Percentiles rank a stretch among this genome's conserved stretches.
phyloP scores from a whole-genome alignment of 306 rosid genomes.

The Inga leiocalycina region DNA sequence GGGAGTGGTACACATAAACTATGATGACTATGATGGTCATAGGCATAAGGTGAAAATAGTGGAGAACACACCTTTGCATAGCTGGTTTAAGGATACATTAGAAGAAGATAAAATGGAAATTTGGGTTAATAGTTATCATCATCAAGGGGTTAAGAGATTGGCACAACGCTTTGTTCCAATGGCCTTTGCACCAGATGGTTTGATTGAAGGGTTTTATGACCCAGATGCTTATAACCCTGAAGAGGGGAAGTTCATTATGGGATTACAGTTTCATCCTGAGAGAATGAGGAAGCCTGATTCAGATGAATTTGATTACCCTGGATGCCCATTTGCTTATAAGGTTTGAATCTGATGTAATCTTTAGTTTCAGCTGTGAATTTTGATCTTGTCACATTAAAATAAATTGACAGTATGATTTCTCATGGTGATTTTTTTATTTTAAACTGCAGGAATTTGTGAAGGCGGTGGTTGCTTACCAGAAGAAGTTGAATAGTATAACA shows the following conservation, averaged over 20 bases:
- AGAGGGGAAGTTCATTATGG: constrained; percentile 94
- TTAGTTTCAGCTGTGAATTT: neutral
- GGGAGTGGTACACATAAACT: constrained; percentile 65
- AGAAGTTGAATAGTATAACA: constrained; percentile 52
- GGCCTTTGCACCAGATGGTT: constrained; percentile 83
- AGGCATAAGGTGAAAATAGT: constrained; percentile 74
- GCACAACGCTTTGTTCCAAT: constrained; percentile 87
- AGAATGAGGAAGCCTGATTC: constrained; percentile 78
- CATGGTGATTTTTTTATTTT: neutral
- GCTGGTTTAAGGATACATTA: constrained; percentile 78
- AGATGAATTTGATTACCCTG: constrained; percentile 84
- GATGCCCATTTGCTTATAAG: constrained; percentile 88
- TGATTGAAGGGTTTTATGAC: constrained; percentile 88
- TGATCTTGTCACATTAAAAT: neutral
- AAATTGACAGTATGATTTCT: neutral
- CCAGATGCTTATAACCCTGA: constrained; percentile 88
- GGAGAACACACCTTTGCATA: constrained; percentile 73
- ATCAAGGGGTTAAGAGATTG: constrained; percentile 86
- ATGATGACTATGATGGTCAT: constrained; percentile 88
- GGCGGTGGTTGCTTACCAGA: constrained; percentile 81
- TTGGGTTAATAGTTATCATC: constrained; percentile 88
- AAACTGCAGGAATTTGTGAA: constrained; percentile 82
- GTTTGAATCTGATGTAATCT: constrained; percentile 31
- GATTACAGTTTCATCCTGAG: constrained; percentile 93
- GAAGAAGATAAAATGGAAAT: constrained; percentile 62